Base-by-base conservation (phyloP, 2,329 filamentous ascomycete species). In the Aspergillus puulaauensis region DNA sequence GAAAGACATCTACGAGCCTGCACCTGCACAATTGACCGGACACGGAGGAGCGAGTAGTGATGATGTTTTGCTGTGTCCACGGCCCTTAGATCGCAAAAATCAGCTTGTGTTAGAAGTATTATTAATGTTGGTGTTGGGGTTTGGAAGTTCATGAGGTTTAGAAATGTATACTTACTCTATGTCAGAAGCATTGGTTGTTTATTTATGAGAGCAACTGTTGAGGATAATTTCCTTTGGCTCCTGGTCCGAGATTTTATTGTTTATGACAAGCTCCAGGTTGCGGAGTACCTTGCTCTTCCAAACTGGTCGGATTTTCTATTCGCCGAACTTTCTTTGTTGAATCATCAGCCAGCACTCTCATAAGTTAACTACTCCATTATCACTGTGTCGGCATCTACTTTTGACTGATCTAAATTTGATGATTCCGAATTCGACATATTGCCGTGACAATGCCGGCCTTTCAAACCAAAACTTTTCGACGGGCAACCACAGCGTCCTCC, bases 391-490 rank as follows among this genome's bases (percentile, higher is more conserved):
- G 27, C 35, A 37, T 31, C 27, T 31, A n/a, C 14, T 37, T 15
- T 37, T 14, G 35, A 37, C 15, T n/a, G 35, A 43, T 43, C 19
- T 21, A 17, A 19, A 37, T 21, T 39, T 9, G 8, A 15, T 8
- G 33, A 40, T 27, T 12, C 11, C 14, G 27, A 31, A 37, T 8
- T 35, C 19, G 8, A 15, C 24, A 44, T 41, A 24, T 9, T 7
- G 11, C 27, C 14, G 14, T 49, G 23, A 56, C 48, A 66, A 87
- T 89, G 87, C 80, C 81, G 33, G 76, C 80, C 49, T 93, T 93
- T 70, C 83, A 80, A 62, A 83, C 79, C 62, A 91, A 90, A 66
- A 88, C 86, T 61, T 96, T 89, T 75, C 87, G 86, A 62, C 78
- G 86, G 41, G 76, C 88, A 23, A 70, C 68, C 12, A 74, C 73